Evolutionary conservation across 176 grass and related monocot species (phyloP), one percentile per base, ranked within the genome.

Genomic region (Rhynchospora tenuis): DNA sequence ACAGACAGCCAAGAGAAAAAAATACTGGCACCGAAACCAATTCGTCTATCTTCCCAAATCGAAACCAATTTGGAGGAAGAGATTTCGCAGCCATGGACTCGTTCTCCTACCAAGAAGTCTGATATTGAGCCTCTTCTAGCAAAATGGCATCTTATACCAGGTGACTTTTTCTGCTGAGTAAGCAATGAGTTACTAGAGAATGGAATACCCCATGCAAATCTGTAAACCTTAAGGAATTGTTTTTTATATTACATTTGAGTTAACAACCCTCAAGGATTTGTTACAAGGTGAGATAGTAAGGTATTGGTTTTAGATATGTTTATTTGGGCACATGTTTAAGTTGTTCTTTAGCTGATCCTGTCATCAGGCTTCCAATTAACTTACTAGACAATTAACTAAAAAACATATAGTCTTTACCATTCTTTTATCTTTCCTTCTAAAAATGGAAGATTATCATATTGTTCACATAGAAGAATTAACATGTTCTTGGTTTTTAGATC

Each of bases 141-240:
- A 78, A 98, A 92, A 89, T 98, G 95, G 95, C 85, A 89, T 69
- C 88, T 98, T 78, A 90, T 95, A 15, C 80, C 89, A 95, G 95
- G 92, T 98, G 86, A 51, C 65, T 7, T 86, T 28, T 84, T 89
- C 28, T 91, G 79, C 61, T 56, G 70, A 52, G 43, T n/a, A 42
- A 75, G 72, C 16, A 24, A 75, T 26, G 20, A 74, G 11, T 11
- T 71, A 71, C 9, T 45, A 11, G 67, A 71, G 17, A n/a, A 45
- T 71, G 9, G 17, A 71, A 71, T 45, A 75, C 48, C 47, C 23
- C 47, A 29, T 75, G 72, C 47, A 52, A 9, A 75, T 54, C 46
- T 54, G 46, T 75, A 28, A 75, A 75, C 8, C 23, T 54, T 27
- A 75, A 54, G 72, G 24, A 75, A 26, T 75, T 52, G 24, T 52